These are phyloP conservation scores for Exobasidium cylindrosporum DNA, from an alignment of 1,284 basidiomycete genomes.

Conservation along the genomic window DNA sequence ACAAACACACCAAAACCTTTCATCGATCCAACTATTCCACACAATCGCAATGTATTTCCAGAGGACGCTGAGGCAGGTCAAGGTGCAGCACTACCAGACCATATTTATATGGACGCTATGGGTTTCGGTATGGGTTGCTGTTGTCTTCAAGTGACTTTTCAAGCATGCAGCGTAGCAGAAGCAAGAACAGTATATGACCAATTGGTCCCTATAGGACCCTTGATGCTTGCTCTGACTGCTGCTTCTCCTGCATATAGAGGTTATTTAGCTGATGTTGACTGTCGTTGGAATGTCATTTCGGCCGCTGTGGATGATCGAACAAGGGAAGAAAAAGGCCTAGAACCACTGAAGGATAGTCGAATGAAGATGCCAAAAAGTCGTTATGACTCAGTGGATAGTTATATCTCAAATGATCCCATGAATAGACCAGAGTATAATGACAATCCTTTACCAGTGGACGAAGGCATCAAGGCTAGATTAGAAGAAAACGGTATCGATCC, in stretches of 20 bases:
- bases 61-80: constrained; percentile 83
- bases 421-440: constrained; percentile 94
- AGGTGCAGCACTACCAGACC: constrained; percentile 73
- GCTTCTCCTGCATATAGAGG: constrained; percentile 92
- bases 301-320: constrained; percentile 96
- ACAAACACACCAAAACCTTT: constrained; percentile 81
- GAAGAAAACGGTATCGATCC: constrained; percentile 70
- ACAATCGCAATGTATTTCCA: constrained; percentile 72
- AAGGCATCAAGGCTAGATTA: constrained; percentile 57
- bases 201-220: constrained; percentile 85
- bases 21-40: constrained; percentile 83
- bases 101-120: constrained; percentile 99
- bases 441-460: constrained; percentile 74
- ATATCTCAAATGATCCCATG: constrained; percentile 80
- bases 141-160: constrained; percentile 96
- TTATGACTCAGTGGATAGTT: constrained; percentile 92
- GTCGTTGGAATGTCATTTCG: constrained; percentile 96
- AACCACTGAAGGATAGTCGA: constrained; percentile 16
- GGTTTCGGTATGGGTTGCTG: constrained; percentile 99
- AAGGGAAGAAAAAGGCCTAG: constrained; percentile 83
- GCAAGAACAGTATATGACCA: constrained; percentile 91
- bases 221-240: constrained; percentile 92
- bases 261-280: constrained; percentile 92
- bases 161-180: constrained; percentile 87
- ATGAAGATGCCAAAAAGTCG: constrained; percentile 56